Evolutionary conservation across 371 early-diverging fungal species (phyloP).

Genomic region (Rhizopus arrhizus): DNA sequence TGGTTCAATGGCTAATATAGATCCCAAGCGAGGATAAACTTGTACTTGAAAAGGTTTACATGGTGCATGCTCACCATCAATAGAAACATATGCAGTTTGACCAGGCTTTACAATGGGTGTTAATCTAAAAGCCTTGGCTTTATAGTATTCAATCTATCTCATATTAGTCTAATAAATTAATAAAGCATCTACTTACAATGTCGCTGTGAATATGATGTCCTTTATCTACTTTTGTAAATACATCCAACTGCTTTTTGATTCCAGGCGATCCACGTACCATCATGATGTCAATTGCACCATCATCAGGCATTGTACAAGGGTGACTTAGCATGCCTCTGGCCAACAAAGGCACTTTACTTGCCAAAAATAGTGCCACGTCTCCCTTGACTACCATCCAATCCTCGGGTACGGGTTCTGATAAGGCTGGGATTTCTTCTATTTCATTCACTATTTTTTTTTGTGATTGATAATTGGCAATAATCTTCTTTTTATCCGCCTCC

Average conservation of each 20-base stretch:
- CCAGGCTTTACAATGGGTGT: slow-evolving; percentile 45
- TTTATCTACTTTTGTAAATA: slow-evolving; percentile 55
- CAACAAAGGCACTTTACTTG: slow-evolving; percentile 61
- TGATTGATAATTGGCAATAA: slow-evolving; percentile 22
- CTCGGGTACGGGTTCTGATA: slow-evolving; percentile 48
- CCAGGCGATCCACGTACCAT: slow-evolving; percentile 44
- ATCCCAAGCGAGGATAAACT: slow-evolving; percentile 57
- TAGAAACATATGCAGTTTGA: slow-evolving; percentile 54
- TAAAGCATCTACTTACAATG: slow-evolving; percentile 41
- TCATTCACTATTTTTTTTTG: slow-evolving; percentile 21
- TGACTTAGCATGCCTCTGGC: slow-evolving; percentile 57
- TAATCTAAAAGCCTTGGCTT: slow-evolving; percentile 61
- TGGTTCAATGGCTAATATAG: slow-evolving; percentile 49
- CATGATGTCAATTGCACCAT: slow-evolving; percentile 60
- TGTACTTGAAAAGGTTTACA: slow-evolving; percentile 63
- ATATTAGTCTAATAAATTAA: neutral
- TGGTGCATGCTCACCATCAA: slow-evolving; percentile 68
- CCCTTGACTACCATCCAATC: slow-evolving; percentile 57
- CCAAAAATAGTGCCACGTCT: slow-evolving; percentile 49
- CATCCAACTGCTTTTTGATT: slow-evolving; percentile 34
- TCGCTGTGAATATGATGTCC: slow-evolving; percentile 55
- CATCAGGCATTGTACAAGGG: slow-evolving; percentile 61
- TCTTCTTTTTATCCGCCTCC: slow-evolving; percentile 49
- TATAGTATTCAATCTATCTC: slow-evolving; percentile 62
- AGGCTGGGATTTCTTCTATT: slow-evolving; percentile 34